A percentile compares a stretch with the other conserved stretches of the same genome.
phyloP scores from a whole-genome alignment of 2,329 filamentous ascomycete genomes.

The Raffaelea ambrosiae region DNA sequence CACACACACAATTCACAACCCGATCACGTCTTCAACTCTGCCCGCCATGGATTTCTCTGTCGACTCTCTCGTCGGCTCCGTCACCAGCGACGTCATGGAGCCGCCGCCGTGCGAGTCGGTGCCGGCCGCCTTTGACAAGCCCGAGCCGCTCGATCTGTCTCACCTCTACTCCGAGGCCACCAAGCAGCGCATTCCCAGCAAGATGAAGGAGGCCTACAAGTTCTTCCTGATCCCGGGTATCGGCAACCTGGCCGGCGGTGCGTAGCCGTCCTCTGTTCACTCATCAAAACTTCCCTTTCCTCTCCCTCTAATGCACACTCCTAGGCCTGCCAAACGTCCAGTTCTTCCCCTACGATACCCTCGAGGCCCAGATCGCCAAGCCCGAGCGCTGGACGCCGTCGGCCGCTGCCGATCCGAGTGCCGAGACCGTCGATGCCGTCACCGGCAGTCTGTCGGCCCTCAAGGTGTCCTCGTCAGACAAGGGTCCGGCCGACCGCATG shows the following conservation, averaged over 20 bases:
- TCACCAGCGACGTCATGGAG: background rate
- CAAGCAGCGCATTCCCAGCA: constrained; percentile 53
- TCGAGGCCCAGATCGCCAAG: constrained; percentile 71
- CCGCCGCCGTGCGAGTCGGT: background rate
- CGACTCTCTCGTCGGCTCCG: background rate
- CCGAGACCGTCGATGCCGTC: constrained; percentile 28
- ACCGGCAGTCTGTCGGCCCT: constrained; percentile 23
- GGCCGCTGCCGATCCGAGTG: no score
- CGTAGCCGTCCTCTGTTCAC: constrained; percentile 14
- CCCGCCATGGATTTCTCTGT: no score
- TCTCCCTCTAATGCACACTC: background rate
- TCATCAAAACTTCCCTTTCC: background rate
- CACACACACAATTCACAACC: no score
- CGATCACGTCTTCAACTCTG: no score
- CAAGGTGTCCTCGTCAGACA: constrained; percentile 5
- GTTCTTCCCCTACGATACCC: constrained; percentile 85
- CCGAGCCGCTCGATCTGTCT: constrained; percentile 61
- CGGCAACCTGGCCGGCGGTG: constrained; percentile 54
- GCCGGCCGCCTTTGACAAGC: constrained; percentile 15
- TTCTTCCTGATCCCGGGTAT: constrained; percentile 64
- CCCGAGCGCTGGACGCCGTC: constrained; percentile 67
- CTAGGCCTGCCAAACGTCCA: constrained; percentile 69
- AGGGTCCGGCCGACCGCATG: constrained; percentile 17
- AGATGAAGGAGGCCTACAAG: constrained; percentile 77
- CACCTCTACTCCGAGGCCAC: constrained; percentile 70